These are phyloP conservation scores for Cajanus cajan DNA, from an alignment of 306 rosid genomes.

Conservation along the genomic window DNA sequence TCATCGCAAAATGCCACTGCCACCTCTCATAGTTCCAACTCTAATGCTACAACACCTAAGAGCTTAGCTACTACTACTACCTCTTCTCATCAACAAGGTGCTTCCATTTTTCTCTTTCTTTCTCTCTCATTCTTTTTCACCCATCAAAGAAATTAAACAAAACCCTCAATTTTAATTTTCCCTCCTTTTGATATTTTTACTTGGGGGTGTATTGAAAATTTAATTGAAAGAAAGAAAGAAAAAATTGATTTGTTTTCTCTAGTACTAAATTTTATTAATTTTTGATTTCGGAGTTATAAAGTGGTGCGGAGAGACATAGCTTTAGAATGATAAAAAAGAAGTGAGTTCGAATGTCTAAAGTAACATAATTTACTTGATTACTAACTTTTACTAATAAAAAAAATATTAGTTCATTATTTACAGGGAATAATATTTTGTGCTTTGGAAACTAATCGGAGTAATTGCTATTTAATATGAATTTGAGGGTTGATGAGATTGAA, in stretches of 20 bases:
- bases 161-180: not conserved
- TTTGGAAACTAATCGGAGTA: not conserved
- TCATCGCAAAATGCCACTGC: slow-evolving; percentile 43
- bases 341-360: no score
- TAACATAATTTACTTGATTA: no score
- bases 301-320: no score
- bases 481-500: not conserved
- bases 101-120: not conserved
- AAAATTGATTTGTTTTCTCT: no score
- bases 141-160: not conserved
- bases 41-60: slow-evolving; percentile 51
- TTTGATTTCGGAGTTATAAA: no score
- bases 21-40: slow-evolving; percentile 58
- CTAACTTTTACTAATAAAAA: no score
- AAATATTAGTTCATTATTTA: not conserved
- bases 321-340: no score
- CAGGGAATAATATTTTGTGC: not conserved
- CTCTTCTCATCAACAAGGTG: slow-evolving; percentile 65
- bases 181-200: no score
- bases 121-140: not conserved
- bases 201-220: no score
- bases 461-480: not conserved
- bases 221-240: no score
- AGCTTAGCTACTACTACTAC: slow-evolving; percentile 43
- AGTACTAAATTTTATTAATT: no score